Evolutionary conservation across 495 filamentous ascomycete species (phyloP).

Genomic region (Tuber magnatum): DNA sequence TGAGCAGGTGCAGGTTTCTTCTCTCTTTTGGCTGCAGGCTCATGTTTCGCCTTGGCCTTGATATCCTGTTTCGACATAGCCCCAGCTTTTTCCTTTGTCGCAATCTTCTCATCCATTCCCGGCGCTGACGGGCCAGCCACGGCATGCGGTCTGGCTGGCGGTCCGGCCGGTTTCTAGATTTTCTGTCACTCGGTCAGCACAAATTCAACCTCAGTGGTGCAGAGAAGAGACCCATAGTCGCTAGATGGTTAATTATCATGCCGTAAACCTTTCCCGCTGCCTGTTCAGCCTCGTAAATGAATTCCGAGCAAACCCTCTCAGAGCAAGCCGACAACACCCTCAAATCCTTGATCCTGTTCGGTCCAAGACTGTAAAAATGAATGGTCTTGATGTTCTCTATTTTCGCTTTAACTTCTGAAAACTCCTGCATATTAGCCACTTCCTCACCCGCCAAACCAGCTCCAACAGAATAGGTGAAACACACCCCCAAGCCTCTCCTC

Average conservation of each 20-base stretch:
- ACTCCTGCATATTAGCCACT: neutral
- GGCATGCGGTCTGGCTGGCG: neutral
- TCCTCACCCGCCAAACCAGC: neutral
- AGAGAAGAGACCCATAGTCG: neutral
- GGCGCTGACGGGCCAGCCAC: neutral
- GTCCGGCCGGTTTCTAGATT: neutral
- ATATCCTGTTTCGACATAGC: slow-evolving; percentile 35
- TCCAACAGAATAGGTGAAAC: slow-evolving; percentile 16
- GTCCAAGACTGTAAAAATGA: slow-evolving; percentile 80
- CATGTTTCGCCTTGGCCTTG: slow-evolving; percentile 5
- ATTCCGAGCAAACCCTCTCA: slow-evolving; percentile 33
- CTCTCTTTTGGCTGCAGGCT: slow-evolving; percentile 41
- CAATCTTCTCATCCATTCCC: slow-evolving; percentile 6
- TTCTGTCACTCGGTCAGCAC: neutral
- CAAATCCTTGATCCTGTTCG: slow-evolving; percentile 45
- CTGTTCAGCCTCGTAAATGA: slow-evolving; percentile 5
- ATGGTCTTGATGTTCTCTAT: slow-evolving; percentile 67
- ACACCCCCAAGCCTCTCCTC: slow-evolving; percentile 74
- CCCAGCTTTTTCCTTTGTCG: slow-evolving; percentile 41
- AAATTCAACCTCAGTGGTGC: neutral
- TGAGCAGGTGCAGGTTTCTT: slow-evolving; percentile 17
- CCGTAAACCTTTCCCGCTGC: neutral
- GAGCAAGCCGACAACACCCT: slow-evolving; percentile 44
- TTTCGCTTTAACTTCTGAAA: slow-evolving; percentile 52
- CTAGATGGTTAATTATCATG: neutral